Conservation (phyloP, 2,329 filamentous ascomycete genomes). For the Purpureocillium takamizusanense region DNA sequence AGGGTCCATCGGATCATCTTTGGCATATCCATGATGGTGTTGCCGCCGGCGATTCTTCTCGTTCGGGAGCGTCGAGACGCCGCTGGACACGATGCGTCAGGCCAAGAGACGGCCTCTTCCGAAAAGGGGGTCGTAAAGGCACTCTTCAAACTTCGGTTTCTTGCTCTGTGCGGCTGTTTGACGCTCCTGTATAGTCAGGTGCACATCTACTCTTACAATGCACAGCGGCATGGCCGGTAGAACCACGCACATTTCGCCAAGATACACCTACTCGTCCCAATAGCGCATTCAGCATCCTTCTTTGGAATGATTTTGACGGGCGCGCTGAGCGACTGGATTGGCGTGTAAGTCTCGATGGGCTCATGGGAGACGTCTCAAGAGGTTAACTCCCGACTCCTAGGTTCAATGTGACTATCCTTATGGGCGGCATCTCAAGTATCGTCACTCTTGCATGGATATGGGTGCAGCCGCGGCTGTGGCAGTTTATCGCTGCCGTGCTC, state of each 20-base stretch:
- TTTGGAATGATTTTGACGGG: conserved; percentile 43
- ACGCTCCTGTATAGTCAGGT: conserved; percentile 19
- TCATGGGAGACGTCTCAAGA: too few species aligned
- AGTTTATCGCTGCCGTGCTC: conserved; percentile 15
- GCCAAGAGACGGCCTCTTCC: conserved; percentile 4
- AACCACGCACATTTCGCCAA: too few species aligned
- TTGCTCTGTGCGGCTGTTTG: conserved; percentile 11
- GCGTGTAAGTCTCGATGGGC: conserved; percentile 21
- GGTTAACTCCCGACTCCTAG: neutral
- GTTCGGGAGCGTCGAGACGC: conserved; percentile 15
- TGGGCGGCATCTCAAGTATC: conserved; percentile 13
- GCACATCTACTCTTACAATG: conserved; percentile 20
- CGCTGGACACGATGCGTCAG: conserved; percentile 7
- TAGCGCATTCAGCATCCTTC: conserved; percentile 50
- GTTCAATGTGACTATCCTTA: conserved; percentile 30
- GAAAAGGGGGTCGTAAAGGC: conserved; percentile 15
- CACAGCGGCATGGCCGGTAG: too few species aligned
- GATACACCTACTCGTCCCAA: conserved; percentile 51
- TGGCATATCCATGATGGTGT: conserved; percentile 14
- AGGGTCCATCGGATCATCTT: conserved; percentile 12
- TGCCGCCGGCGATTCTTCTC: conserved; percentile 15
- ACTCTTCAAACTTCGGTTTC: conserved; percentile 14
- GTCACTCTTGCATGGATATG: conserved; percentile 21
- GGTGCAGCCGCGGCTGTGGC: conserved; percentile 9
- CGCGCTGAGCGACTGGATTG: conserved; percentile 40